Conservation (phyloP, 352 stramenopile species). For the Thalassiosira sp. region DNA sequence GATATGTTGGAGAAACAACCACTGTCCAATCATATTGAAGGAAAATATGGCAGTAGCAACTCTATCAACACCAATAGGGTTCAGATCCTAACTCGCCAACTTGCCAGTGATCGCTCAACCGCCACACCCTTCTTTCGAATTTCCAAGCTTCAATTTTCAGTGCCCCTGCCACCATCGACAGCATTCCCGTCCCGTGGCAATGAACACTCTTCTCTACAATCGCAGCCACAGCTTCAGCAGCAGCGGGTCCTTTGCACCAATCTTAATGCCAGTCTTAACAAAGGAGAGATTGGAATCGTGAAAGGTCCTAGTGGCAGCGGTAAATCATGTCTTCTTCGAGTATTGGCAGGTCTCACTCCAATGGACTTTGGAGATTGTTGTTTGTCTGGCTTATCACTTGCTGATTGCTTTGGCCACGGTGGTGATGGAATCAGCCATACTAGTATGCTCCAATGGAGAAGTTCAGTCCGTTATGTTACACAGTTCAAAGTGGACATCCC, state of each 20-base stretch:
- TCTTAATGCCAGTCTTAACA: slow-evolving; percentile 23
- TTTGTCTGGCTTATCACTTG: slow-evolving; percentile 33
- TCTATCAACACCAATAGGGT: slow-evolving; percentile 10
- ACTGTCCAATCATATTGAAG: slow-evolving; percentile 5
- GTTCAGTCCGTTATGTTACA: slow-evolving; percentile 71
- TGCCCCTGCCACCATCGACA: slow-evolving; percentile 14
- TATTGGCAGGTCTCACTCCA: slow-evolving; percentile 61
- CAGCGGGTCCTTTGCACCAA: slow-evolving; percentile 44
- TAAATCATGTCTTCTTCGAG: slow-evolving; percentile 76
- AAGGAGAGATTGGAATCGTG: slow-evolving; percentile 39
- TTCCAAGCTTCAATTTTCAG: slow-evolving; percentile 37
- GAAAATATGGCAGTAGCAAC: slow-evolving; percentile 21
- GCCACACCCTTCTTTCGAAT: slow-evolving; percentile 28
- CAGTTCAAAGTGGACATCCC: slow-evolving; percentile 79
- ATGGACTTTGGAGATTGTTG: slow-evolving; percentile 51
- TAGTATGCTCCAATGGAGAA: slow-evolving; percentile 62
- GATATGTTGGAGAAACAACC: slow-evolving; percentile 18
- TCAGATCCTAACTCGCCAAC: slow-evolving; percentile 20
- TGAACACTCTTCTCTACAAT: neutral
- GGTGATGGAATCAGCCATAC: slow-evolving; percentile 1
- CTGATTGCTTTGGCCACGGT: slow-evolving; percentile 18
- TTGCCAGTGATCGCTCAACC: neutral
- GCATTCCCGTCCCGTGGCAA: neutral
- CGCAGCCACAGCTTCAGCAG: slow-evolving; percentile 5
- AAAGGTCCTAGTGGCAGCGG: slow-evolving; percentile 39